Base-by-base conservation (phyloP, 805 yeast genomes). In the Pichia rugopelliculosa region DNA sequence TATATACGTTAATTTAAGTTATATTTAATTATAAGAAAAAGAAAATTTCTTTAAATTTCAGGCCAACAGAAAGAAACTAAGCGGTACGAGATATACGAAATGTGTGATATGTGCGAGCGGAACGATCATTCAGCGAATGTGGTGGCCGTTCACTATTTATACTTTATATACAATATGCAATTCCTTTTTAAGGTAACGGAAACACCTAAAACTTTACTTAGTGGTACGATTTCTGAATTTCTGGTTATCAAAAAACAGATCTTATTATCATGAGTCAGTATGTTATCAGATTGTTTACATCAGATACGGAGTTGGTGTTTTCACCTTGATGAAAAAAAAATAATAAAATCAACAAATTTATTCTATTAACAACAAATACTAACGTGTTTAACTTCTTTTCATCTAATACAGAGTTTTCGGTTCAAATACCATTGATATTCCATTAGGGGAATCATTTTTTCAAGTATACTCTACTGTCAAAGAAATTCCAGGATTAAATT, bases 401-500 rank as follows among this genome's bases (percentile, higher is more conserved):
- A 11, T 41, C 45, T 48, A 38, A 42, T 37, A 33, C 39, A 62
- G 66, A 37, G 67, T 62, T 37, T 62, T 62, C 45, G 41, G 58
- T 21, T 59, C 56, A 26, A 39, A 56, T 21, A 39, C 62, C 2
- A 43, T 60, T 15, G 51, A 56, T 30, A 44, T 62, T 24, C 50
- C 44, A 13, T 56, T 59, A 21, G 54, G 52, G 27, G 59, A 53
- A 5, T 43, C 62, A n/a, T 58, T 66, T 38, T 48, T 34, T 8
- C 26, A 49, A 4, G 55, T 62, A 12, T 65, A 58, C 44, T 51
- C 56, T 12, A 51, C 55, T 33, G 49, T 66, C 22, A 53, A 55
- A 39, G 53, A 60, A 11, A 44, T 71, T 22, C 55, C 56, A 2
- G 57, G 60, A 23, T 66, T 80, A 52, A 76, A 68, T 34, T 34